Conservation (phyloP, 352 stramenopile species). For the Phytophthora europaea region DNA sequence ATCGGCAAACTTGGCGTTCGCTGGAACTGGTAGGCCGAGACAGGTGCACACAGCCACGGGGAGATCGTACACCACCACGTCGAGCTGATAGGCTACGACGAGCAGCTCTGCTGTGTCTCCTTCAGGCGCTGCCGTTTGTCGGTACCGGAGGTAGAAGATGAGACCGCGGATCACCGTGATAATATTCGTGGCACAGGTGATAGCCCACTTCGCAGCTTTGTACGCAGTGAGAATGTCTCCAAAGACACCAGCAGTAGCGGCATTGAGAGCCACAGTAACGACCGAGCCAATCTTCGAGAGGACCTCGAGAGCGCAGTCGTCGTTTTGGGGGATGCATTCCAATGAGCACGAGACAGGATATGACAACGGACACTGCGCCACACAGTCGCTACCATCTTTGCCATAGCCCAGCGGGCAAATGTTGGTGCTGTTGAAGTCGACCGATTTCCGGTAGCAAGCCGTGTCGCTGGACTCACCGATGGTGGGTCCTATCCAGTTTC, state of each 20-base stretch:
- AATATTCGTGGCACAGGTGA: constrained; percentile 34
- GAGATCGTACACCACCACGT: constrained; percentile 32
- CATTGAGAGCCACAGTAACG: constrained; percentile 33
- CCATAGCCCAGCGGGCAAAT: constrained; percentile 36
- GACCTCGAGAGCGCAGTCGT: constrained; percentile 31
- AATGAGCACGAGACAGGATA: constrained; percentile 44
- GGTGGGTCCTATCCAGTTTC: constrained; percentile 36
- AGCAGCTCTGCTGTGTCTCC: constrained; percentile 30
- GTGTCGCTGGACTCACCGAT: constrained; percentile 31
- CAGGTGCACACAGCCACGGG: constrained; percentile 31
- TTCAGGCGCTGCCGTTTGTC: constrained; percentile 31
- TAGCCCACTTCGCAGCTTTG: constrained; percentile 37
- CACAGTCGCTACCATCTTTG: constrained; percentile 31
- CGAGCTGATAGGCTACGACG: constrained; percentile 26
- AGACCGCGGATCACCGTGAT: constrained; percentile 28
- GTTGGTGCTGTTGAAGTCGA: constrained; percentile 37
- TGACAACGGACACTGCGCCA: constrained; percentile 41
- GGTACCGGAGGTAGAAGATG: constrained; percentile 33
- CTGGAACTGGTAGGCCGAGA: constrained; percentile 19
- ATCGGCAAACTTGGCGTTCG: constrained; percentile 18
- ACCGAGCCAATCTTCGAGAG: constrained; percentile 42
- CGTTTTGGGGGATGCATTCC: constrained; percentile 57
- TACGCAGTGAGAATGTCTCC: constrained; percentile 31
- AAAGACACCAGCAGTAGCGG: constrained; percentile 33
- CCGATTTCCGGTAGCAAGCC: constrained; percentile 32